Base-by-base conservation (phyloP, 345 rosid species). In the Eucalyptus victrix region DNA sequence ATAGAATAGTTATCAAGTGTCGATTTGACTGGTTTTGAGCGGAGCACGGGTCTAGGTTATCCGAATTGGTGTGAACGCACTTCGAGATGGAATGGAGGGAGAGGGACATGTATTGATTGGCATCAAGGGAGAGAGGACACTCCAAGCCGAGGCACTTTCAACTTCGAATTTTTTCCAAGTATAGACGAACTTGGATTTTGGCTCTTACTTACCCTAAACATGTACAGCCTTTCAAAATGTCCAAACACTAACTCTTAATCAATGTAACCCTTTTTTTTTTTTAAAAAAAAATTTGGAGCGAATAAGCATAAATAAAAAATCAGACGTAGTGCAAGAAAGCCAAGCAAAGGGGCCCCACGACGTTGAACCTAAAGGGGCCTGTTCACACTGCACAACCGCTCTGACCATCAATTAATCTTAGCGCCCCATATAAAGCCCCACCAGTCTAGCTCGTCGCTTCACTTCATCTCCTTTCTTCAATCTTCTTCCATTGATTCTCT, bases 31-130 rank as follows among this genome's bases (percentile, higher is more conserved):
- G 7, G 1, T 34, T 37, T 37, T 1, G 9, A 37, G 81, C 8
- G 0, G 28, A 72, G 45, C 81, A 19, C 5, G 28, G 14, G 45
- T 0, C 1, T 72, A 1, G 81, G 15, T 42, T 37, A 72, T 72
- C 0, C 23, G 5, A 34, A 37, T 34, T 9, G 2, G 42, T 18
- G 42, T 34, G 24, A 17, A 69, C 42, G 24, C 80, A 69, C 80
- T 32, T 5, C 12, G 8, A 76, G 47, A 37, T 3, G 83, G 5
- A 10, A 12, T 11, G 83, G 45, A 76, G 83, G 2, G 6, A 19
- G 5, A 72, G 45, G 13, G 6, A 19, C 45, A 2, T 0, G 28
- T 76, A 37, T 21, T 40, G 24, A 1, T 40, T 0, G 8, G 28
- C 28, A 11, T 37, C 44, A 11, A 21, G 85, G 9, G 3, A 12